A percentile compares a stretch with the other conserved stretches of the same genome.
Evolutionary conservation across 2,329 filamentous ascomycete species (phyloP).

Genomic region (Botrytis byssoidea): DNA sequence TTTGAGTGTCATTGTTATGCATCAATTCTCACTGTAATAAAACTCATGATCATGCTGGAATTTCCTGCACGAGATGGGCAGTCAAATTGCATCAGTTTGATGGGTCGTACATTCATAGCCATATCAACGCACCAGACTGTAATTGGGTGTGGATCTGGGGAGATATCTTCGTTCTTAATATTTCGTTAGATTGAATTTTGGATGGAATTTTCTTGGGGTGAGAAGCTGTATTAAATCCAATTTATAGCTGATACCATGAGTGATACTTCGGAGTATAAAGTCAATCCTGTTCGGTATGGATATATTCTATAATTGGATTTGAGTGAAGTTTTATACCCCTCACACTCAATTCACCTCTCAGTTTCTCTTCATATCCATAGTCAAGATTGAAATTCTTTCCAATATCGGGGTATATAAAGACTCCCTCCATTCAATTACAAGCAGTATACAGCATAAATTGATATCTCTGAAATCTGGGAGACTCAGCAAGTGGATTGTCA

Average conservation of each 20-base stretch:
- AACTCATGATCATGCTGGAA: not conserved
- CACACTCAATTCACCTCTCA: not conserved
- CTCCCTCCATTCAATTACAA: not conserved
- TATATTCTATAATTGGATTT: accelerated
- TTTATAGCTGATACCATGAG: accelerated
- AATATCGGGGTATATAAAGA: not conserved
- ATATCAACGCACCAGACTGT: accelerated
- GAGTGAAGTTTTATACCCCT: not conserved
- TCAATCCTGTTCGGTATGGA: not conserved
- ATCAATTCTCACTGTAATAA: too few species aligned
- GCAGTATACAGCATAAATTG: too few species aligned
- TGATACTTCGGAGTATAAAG: not conserved
- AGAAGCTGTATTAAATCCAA: accelerated
- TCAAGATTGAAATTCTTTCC: not conserved
- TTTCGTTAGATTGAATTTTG: accelerated
- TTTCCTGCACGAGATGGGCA: too few species aligned
- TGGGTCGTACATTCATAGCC: not conserved
- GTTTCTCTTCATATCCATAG: not conserved
- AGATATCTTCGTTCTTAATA: accelerated
- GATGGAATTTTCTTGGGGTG: not conserved
- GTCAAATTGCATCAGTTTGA: too few species aligned
- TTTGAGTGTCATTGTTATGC: not conserved
- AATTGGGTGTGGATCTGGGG: not conserved
- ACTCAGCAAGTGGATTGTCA: too few species aligned
- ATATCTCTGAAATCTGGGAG: not conserved